A percentile compares a stretch with the other conserved stretches of the same genome.
These are phyloP conservation scores for Pseudogymnoascus sp. DNA, from an alignment of 2,329 filamentous ascomycete species.

Conservation along the genomic window DNA sequence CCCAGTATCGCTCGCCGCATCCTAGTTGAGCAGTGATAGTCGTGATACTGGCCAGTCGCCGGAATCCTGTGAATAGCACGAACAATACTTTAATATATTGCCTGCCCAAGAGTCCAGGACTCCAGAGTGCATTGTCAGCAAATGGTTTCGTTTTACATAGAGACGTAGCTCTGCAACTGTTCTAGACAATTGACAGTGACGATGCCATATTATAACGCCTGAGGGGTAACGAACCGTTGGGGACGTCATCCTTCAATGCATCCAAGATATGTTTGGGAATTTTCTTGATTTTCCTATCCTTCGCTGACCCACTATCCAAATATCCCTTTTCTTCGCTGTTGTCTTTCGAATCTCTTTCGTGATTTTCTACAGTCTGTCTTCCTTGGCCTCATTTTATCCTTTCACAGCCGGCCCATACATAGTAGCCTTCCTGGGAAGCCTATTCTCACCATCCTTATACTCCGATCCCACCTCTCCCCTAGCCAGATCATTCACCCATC, in stretches of 20 bases:
- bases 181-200: not conserved
- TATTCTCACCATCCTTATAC: slow-evolving; percentile 52
- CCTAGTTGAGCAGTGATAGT: not conserved
- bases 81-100: not conserved
- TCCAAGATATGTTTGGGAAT: not conserved
- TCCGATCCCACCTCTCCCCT: slow-evolving; percentile 54
- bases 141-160: not conserved
- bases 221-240: not conserved
- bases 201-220: too few relatives aligned
- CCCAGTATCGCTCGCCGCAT: not conserved
- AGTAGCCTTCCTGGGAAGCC: slow-evolving; percentile 40
- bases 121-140: not conserved
- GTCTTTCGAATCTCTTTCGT: not conserved
- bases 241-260: not conserved
- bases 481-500: slow-evolving; percentile 70
- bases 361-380: not conserved
- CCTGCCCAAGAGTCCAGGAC: not conserved
- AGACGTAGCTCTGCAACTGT: not conserved
- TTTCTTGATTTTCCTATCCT: not conserved
- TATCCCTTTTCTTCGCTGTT: not conserved
- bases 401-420: not conserved
- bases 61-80: too few relatives aligned
- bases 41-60: not conserved
- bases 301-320: not conserved
- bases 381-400: not conserved